Evolutionary conservation across 257 asterid species (phyloP), one percentile per base, ranked within the genome.

Genomic region (Penstemon newberryi): DNA sequence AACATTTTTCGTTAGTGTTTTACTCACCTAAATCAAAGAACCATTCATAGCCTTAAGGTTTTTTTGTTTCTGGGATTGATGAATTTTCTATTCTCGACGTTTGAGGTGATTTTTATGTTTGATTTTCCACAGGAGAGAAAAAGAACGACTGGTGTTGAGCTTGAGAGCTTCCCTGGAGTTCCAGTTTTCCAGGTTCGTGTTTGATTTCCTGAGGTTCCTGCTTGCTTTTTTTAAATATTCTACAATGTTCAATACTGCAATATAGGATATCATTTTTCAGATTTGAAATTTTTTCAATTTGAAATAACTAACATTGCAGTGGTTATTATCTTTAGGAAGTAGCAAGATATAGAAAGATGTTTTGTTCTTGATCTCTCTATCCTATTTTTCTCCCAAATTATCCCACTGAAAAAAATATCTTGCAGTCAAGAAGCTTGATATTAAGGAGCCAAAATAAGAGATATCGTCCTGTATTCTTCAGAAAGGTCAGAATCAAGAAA

Each of bases 111-210:
- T 59, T 67, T 62, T 47, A 6, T 67, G 62, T 41, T 79, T 67
- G 41, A 58, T 25, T 25, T 43, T 73, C 8, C 72, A 62, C 75
- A 93, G 99, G 95, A 75, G 80, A 81, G 86, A 67, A 71, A 83
- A 75, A 83, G 49, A 25, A 25, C 33, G 52, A 75, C 45, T 43
- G 99, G 96, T 41, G 46, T 67, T 68, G 56, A 70, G 66, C 92
- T 76, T 70, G 86, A 81, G 70, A 78, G 90, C 80, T 88, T 93
- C 73, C 61, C 78, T 8, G 99, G 99, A 47, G 92, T 93, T 80
- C 99, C 99, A 44, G 96, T 88, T 71, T 93, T 93, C 76, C 97
- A 90, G 97, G 99, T 90, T 60, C 51, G 57, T 37, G 43, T 42
- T 4, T 43, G 43, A 62, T 60, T 73, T 43, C 56, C 43, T 46